Evolutionary conservation across 75 land plant genomes (phyloP).

Genomic region (Sequoia sempervirens): DNA sequence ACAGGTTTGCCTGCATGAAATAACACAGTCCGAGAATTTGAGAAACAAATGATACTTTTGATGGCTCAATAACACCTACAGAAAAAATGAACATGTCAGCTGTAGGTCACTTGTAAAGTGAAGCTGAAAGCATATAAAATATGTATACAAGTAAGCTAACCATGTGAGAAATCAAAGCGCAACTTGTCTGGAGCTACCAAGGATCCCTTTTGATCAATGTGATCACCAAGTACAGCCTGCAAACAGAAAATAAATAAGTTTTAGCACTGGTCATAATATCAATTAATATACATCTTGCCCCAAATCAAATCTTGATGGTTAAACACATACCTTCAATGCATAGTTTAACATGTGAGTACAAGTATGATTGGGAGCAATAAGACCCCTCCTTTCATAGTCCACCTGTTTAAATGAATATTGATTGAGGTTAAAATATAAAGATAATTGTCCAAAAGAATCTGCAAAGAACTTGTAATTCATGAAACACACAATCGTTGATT

Average conservation of each 20-base stretch:
- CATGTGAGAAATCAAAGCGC: slow-evolving; percentile 95
- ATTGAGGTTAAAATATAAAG: neutral
- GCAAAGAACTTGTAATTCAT: slow-evolving; percentile 8
- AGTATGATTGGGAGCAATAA: slow-evolving; percentile 94
- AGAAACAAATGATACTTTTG: neutral
- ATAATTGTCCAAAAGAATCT: neutral
- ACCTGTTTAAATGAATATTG: slow-evolving; percentile 43
- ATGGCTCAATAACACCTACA: neutral
- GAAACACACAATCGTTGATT: neutral
- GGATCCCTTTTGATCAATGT: slow-evolving; percentile 96
- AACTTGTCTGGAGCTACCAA: slow-evolving; percentile 93
- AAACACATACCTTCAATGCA: slow-evolving; percentile 74
- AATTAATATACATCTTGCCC: neutral
- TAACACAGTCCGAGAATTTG: neutral
- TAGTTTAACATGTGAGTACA: slow-evolving; percentile 95
- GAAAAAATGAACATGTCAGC: neutral
- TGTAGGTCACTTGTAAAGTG: neutral
- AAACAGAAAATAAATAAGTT: slow-evolving; percentile 7
- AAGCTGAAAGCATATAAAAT: neutral
- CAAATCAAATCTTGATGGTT: neutral
- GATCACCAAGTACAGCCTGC: slow-evolving; percentile 91
- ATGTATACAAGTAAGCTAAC: slow-evolving; percentile 18
- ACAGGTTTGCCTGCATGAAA: slow-evolving; percentile 71
- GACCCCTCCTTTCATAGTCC: slow-evolving; percentile 75
- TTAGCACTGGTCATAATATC: neutral